Conservation (phyloP, 2,329 filamentous ascomycete genomes). For the Ramularia endophylla region DNA sequence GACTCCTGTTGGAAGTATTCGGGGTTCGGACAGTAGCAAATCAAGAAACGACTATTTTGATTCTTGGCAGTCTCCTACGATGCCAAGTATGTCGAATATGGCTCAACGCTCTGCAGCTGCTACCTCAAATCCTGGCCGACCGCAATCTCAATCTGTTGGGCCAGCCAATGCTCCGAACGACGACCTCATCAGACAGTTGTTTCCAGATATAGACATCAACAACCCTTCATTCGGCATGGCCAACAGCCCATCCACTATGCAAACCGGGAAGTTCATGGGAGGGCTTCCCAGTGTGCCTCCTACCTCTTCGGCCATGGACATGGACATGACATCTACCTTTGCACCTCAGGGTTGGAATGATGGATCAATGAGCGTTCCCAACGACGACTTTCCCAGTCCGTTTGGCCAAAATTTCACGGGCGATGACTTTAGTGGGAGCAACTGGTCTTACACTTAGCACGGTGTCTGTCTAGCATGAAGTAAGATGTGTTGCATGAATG, state of each 20-base stretch:
- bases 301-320: constrained; percentile 6
- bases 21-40: constrained; percentile 9
- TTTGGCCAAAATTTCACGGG: constrained; percentile 27
- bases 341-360: constrained; percentile 29
- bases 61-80: constrained; percentile 20
- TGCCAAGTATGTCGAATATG: constrained; percentile 10
- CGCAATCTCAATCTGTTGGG: constrained; percentile 25
- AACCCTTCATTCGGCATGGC: constrained; percentile 13
- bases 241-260: constrained; percentile 8
- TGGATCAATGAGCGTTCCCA: constrained; percentile 27
- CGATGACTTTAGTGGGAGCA: constrained; percentile 18
- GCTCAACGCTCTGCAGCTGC: constrained; percentile 12
- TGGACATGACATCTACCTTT: constrained; percentile 21
- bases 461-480: too few species aligned
- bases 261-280: constrained; percentile 6
- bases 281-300: constrained; percentile 6
- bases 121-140: constrained; percentile 15
- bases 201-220: constrained; percentile 28
- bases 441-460: constrained; percentile 11
- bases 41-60: constrained; percentile 9
- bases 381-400: constrained; percentile 24
- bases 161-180: constrained; percentile 24
- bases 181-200: constrained; percentile 27
- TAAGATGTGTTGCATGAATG: too few species aligned
- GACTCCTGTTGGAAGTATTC: constrained; percentile 8